These are phyloP conservation scores for Aquanectria penicillioides DNA, from an alignment of 2,329 filamentous ascomycete species.

Conservation along the genomic window DNA sequence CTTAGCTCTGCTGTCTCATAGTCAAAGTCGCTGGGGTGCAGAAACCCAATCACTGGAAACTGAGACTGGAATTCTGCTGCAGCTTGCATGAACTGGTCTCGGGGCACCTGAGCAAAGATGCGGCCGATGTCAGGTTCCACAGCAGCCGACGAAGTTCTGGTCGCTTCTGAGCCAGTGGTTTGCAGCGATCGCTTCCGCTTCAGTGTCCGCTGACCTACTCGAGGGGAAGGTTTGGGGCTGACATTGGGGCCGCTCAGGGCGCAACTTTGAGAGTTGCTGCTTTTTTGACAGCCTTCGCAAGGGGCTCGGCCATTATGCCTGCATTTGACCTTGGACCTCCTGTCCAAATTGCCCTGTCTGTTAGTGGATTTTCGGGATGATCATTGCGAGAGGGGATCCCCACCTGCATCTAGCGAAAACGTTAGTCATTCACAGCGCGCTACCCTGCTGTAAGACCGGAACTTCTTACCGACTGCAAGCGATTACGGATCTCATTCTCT, in stretches of 20 bases:
- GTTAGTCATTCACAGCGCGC: too few relatives aligned
- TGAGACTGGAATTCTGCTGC: constrained; percentile 32
- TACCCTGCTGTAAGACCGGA: too few relatives aligned
- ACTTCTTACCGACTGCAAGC: too few relatives aligned
- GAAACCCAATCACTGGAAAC: constrained; percentile 38
- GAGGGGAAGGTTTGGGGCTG: neutral
- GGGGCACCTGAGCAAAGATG: constrained; percentile 12
- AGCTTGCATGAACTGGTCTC: constrained; percentile 19
- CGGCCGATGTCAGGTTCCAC: constrained; percentile 13
- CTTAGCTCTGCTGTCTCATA: constrained; percentile 21
- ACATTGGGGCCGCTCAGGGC: constrained; percentile 29
- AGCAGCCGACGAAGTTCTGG: neutral
- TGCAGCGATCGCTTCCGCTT: constrained; percentile 21
- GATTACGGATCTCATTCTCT: too few relatives aligned
- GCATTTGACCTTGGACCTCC: constrained; percentile 40
- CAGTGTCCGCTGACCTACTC: neutral
- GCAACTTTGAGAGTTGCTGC: constrained; percentile 25
- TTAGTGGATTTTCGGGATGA: too few relatives aligned
- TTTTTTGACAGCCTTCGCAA: constrained; percentile 37
- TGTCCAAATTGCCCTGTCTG: too few relatives aligned
- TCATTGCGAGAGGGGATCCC: too few relatives aligned
- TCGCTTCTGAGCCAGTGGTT: neutral
- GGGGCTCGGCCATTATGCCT: constrained; percentile 37
- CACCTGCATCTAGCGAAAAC: too few relatives aligned
- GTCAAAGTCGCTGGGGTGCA: constrained; percentile 38